phyloP scores from a whole-genome alignment of 2,329 filamentous ascomycete species.

The Fusarium chlamydosporum region DNA sequence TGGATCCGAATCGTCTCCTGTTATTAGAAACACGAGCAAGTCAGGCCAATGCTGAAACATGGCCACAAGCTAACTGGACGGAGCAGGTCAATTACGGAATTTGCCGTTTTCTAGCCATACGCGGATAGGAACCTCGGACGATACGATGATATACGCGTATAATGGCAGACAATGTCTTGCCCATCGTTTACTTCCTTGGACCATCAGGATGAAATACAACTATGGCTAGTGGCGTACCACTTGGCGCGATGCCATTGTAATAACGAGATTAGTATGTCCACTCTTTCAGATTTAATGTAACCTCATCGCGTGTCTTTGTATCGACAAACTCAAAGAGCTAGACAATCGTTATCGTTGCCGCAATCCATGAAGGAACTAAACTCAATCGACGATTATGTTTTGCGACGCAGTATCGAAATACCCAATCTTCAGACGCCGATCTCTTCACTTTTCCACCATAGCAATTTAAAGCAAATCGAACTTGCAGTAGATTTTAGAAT shows the following conservation, averaged over 20 bases:
- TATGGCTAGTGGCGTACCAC: neutral
- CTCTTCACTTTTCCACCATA: too few species aligned
- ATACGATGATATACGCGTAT: neutral
- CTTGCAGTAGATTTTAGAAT: neutral
- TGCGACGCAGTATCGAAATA: too few species aligned
- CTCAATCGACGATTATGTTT: neutral
- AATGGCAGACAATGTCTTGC: neutral
- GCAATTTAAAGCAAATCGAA: too few species aligned
- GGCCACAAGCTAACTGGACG: neutral
- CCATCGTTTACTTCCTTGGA: neutral
- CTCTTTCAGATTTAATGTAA: neutral
- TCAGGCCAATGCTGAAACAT: constrained; percentile 1
- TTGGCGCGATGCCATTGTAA: neutral
- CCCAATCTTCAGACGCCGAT: too few species aligned
- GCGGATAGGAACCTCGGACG: neutral
- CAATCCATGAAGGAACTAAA: neutral
- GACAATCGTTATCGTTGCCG: neutral
- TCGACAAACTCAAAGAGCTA: neutral
- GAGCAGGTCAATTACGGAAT: neutral
- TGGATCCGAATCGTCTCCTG: neutral
- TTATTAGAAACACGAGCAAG: constrained; percentile 6
- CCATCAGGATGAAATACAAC: neutral
- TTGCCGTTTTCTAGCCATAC: neutral
- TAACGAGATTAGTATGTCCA: neutral
- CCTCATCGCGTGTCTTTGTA: neutral